Evolutionary conservation across 23 red algal genomes (phyloP).

Genomic region (Gracilaria vermiculophylla): DNA sequence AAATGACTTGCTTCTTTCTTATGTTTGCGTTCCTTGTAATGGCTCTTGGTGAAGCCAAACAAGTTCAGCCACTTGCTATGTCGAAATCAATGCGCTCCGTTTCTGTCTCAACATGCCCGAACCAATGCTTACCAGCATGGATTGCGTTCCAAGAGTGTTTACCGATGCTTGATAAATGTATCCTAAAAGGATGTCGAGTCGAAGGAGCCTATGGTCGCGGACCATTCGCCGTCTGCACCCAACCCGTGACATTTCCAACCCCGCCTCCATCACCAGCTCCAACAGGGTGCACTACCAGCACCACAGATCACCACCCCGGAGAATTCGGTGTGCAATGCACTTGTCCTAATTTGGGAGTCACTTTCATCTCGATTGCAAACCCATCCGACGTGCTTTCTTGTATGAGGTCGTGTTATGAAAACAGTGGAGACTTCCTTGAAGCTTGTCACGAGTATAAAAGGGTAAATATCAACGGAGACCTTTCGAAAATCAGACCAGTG

Average conservation of each 20-base stretch:
- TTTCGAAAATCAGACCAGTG: background rate
- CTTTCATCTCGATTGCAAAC: background rate
- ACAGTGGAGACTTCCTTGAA: background rate
- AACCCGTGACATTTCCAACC: background rate
- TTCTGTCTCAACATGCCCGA: no score
- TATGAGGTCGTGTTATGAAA: background rate
- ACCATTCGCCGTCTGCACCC: background rate
- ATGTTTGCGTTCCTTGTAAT: no score
- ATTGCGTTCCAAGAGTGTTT: background rate
- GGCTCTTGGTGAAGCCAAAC: no score
- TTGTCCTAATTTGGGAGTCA: background rate
- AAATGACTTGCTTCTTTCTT: no score
- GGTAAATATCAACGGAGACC: background rate
- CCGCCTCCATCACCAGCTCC: background rate
- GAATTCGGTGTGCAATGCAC: slow-evolving; percentile 8
- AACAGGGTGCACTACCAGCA: background rate
- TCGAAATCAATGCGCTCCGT: no score
- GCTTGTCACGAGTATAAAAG: slow-evolving; percentile 7
- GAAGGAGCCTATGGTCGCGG: background rate
- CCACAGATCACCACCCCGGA: background rate
- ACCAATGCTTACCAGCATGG: background rate
- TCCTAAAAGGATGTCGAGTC: background rate
- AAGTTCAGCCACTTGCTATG: no score
- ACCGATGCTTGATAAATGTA: background rate
- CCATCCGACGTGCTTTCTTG: background rate